Percentiles rank a stretch among this genome's conserved stretches.
These are phyloP conservation scores for Coprinopsis cinerea DNA, from an alignment of 768 basidiomycete genomes.

Conservation along the genomic window DNA sequence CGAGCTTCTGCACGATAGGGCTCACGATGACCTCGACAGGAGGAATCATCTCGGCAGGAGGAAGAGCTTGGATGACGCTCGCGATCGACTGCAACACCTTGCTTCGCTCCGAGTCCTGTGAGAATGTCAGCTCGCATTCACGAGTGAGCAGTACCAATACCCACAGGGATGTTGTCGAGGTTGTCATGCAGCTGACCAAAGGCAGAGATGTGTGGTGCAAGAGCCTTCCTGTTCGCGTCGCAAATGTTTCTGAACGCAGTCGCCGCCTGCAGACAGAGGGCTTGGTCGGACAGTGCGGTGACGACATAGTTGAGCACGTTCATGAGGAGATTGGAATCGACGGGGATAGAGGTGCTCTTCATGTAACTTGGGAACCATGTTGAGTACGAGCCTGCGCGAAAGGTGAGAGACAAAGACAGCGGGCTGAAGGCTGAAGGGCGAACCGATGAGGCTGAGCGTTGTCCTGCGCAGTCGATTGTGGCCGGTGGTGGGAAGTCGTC, in stretches of 20 bases:
- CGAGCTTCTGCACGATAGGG: conserved; percentile 68
- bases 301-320: conserved; percentile 65
- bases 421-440: conserved; percentile 12
- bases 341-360: conserved; percentile 10
- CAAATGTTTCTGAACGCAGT: conserved; percentile 81
- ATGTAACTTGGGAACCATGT: conserved; percentile 68
- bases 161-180: conserved; percentile 66
- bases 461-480: conserved; percentile 68
- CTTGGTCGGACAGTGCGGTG: conserved; percentile 59
- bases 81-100: conserved; percentile 91
- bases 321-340: conserved; percentile 47
- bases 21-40: conserved; percentile 74
- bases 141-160: conserved; percentile 18
- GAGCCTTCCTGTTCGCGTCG: conserved; percentile 79
- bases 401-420: not conserved
- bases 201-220: conserved; percentile 78
- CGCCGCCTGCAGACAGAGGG: conserved; percentile 66
- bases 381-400: conserved; percentile 56
- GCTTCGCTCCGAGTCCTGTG: conserved; percentile 75
- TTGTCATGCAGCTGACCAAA: conserved; percentile 82
- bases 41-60: conserved; percentile 68
- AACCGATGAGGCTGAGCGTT: conserved; percentile 70
- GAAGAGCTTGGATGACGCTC: conserved; percentile 88
- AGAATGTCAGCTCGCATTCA: not conserved
- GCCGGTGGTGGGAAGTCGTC: conserved; percentile 58